A percentile compares a stretch with the other conserved stretches of the same genome.
Conservation (phyloP, 192 early-diverging fungal species). For the Lobulomyces angularis region DNA sequence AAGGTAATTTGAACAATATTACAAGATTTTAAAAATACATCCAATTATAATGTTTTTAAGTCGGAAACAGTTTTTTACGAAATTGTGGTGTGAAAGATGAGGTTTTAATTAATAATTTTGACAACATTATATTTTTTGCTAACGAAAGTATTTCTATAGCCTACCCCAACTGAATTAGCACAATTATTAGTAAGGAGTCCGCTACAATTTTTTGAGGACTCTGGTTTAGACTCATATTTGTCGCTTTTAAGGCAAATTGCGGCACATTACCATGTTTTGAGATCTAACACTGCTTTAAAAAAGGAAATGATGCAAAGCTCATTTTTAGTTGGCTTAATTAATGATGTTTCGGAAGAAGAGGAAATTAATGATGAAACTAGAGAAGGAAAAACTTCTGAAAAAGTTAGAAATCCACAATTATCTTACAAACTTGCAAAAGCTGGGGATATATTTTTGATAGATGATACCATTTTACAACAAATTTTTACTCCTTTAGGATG, state of each 20-base stretch:
- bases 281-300: slow-evolving; percentile 26
- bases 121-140: too few species aligned
- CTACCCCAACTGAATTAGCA: slow-evolving; percentile 59
- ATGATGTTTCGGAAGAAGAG: slow-evolving; percentile 23
- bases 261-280: slow-evolving; percentile 36
- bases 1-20: too few species aligned
- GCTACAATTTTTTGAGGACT: slow-evolving; percentile 37
- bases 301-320: slow-evolving; percentile 43
- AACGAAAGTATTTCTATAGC: too few species aligned
- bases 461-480: slow-evolving; percentile 58
- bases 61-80: slow-evolving; percentile 64
- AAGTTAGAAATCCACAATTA: slow-evolving; percentile 11
- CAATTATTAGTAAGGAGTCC: slow-evolving; percentile 47
- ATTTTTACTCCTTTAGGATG: slow-evolving; percentile 59
- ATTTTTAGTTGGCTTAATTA: slow-evolving; percentile 63
- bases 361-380: slow-evolving; percentile 12
- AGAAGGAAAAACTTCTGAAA: slow-evolving; percentile 16
- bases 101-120: too few species aligned
- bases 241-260: slow-evolving; percentile 61
- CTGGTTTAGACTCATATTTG: slow-evolving; percentile 55
- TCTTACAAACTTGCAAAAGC: slow-evolving; percentile 55
- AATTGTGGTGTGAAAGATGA: slow-evolving; percentile 74
- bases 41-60: too few species aligned
- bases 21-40: too few species aligned
- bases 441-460: slow-evolving; percentile 61